Conservation (phyloP, 2,329 filamentous ascomycete species). For the Pleoardoris graminearum region DNA sequence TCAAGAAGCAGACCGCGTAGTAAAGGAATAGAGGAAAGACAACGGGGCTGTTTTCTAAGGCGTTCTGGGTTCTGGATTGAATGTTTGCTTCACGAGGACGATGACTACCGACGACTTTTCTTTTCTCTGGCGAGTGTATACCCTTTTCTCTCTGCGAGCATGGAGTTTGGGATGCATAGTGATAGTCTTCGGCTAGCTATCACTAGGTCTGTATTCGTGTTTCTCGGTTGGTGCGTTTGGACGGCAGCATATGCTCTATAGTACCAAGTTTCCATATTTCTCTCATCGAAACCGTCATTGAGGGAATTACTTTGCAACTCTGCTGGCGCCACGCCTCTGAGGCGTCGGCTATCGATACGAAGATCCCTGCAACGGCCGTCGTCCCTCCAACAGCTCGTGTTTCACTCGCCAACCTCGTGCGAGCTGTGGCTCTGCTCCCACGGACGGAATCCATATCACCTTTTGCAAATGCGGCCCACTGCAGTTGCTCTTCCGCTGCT, state of each 20-base stretch:
- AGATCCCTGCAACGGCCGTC: conserved; percentile 4
- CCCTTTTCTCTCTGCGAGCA: conserved; percentile 6
- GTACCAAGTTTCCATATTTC: too few relatives aligned
- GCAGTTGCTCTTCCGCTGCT: conserved; percentile 14
- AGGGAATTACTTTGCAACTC: too few relatives aligned
- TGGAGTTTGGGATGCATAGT: conserved; percentile 4
- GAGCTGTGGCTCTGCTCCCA: neutral
- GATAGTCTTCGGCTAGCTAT: neutral
- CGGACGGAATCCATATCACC: neutral
- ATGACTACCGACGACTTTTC: conserved; percentile 4
- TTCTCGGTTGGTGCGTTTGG: neutral
- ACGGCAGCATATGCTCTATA: too few relatives aligned
- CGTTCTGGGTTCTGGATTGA: neutral
- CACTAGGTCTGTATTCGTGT: neutral
- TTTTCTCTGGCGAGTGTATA: conserved; percentile 6
- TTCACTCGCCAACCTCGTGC: neutral
- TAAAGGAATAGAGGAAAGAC: neutral
- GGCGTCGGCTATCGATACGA: conserved; percentile 6
- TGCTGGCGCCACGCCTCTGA: too few relatives aligned
- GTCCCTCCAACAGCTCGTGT: neutral
- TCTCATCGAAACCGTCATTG: too few relatives aligned
- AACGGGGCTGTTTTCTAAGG: neutral
- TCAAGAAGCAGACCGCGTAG: conserved; percentile 17
- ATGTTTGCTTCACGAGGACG: neutral
- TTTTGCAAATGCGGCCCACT: conserved; percentile 8